Evolutionary conservation across 2,329 filamentous ascomycete genomes (phyloP), one percentile per base, ranked within the genome.

Genomic region (Aspergillus neoniger): DNA sequence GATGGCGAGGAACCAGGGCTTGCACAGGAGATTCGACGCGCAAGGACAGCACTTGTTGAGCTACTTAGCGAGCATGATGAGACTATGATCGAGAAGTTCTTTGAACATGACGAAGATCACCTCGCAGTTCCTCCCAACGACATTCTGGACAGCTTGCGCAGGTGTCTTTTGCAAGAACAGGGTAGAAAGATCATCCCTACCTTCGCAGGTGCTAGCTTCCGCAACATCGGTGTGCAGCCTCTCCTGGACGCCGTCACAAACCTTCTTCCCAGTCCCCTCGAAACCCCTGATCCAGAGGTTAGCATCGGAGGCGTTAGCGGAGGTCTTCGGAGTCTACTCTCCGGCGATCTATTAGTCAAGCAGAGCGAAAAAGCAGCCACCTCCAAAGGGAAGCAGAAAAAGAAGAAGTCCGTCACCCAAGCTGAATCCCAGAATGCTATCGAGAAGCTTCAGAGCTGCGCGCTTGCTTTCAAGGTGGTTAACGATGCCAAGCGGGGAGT

Each of bases 151-250:
- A 91, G 90, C 63, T 84, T 99, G 32, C 86, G 93, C 36, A 84
- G 88, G 49, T 88, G 88, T 41, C 86, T 96, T 5, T 81, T 88
- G 12, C 56, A 64, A 50, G 86, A 88, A 1, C 84, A 89, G 9
- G 67, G 66, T 8, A 92, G 91, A 54, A 81, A 79, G n/a, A 81
- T 96, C 17, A 90, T 95, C 47, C 94, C 94, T 0, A 85, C 97
- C 0, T 96, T 96, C 76, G 91, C 91, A 0, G 94, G 94, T 2
- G 93, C 94, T 5, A 97, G 93, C 74, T 92, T 98, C 76, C 87
- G 90, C 44, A 96, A 98, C 66, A 91, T 98, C 63, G 95, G 95
- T 7, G 92, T 98, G 4, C 92, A 97, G 74, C 92, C 93, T 28
- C 81, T 99, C 21, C 84, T 98, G 56, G 92, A 98, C 74, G 91